phyloP scores from a whole-genome alignment of 805 yeast genomes.

The Schwanniomyces yamadae region DNA sequence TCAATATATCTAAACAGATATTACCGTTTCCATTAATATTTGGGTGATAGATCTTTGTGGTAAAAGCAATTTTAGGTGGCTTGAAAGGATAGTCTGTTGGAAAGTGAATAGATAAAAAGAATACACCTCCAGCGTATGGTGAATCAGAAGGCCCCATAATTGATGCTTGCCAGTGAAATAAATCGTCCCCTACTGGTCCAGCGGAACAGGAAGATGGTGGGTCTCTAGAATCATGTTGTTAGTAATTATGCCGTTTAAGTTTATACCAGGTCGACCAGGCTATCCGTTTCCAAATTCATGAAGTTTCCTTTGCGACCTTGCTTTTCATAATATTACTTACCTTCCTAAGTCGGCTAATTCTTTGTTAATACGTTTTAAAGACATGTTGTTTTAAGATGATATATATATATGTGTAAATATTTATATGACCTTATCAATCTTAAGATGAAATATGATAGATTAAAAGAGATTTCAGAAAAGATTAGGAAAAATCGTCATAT shows the following conservation, averaged over 20 bases:
- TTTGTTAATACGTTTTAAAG: slow-evolving; percentile 92
- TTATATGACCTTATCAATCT: not conserved
- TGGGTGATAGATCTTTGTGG: slow-evolving; percentile 96
- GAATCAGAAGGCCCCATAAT: slow-evolving; percentile 99
- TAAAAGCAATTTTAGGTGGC: slow-evolving; percentile 88
- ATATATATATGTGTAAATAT: slow-evolving; percentile 3
- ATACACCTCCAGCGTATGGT: slow-evolving; percentile 86
- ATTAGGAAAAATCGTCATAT: not conserved
- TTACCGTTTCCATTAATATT: slow-evolving; percentile 95
- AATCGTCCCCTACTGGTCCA: slow-evolving; percentile 97
- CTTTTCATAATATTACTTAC: slow-evolving; percentile 46
- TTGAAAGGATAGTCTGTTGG: slow-evolving; percentile 99
- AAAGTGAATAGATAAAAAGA: slow-evolving; percentile 93
- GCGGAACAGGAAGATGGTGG: slow-evolving; percentile 99
- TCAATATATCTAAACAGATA: slow-evolving; percentile 93
- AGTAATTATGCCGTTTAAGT: slow-evolving; percentile 8
- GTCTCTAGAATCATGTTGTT: slow-evolving; percentile 55
- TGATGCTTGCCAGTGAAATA: slow-evolving; percentile 99
- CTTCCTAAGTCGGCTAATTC: slow-evolving; percentile 94
- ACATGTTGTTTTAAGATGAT: slow-evolving; percentile 47
- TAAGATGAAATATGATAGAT: not conserved
- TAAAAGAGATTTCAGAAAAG: not conserved
- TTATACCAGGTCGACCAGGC: too few relatives aligned
- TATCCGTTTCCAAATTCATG: too few relatives aligned
- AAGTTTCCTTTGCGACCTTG: too few relatives aligned